Evolutionary conservation across 345 rosid species (phyloP), one percentile per base, ranked within the genome.

Genomic region (Erodium maritimum): DNA sequence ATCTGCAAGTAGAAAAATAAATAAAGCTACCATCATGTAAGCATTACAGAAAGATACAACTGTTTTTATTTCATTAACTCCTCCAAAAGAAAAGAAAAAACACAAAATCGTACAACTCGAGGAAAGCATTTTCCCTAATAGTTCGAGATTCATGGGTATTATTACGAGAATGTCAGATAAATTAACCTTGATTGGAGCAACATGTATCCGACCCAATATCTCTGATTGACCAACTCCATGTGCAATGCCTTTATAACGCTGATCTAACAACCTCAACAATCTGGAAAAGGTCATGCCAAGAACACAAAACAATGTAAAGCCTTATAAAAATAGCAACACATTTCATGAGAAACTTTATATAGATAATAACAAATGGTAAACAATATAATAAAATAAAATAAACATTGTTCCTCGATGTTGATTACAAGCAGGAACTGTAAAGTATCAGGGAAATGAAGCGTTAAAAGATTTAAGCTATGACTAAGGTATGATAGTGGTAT

Each of bases 151-250:
- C 17, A 42, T 42, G 14, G 16, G 12, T 42, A 12, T 42, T 13
- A 3, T 42, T 42, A 42, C 12, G 48, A 42, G 48, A 42, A 9
- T 42, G 48, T 16, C 14, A 10, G 12, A 42, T 16, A n/a, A 56
- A 50, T 21, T 16, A 68, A 87, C 99, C 95, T 93, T 93, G 70
- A 93, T 89, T 56, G 97, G 83, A 68, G 97, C 99, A 5, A 93
- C 99, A 60, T 93, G 99, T 73, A 93, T 89, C 21, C 97, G 84
- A 53, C 97, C 97, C 68, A 93, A 60, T 73, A 93, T 93, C 90
- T 93, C 97, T 19, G 99, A 82, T 50, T 93, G 99, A 66, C 97
- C 99, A 64, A 93, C 99, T 59, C 99, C 99, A 77, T 79, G 99
- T 75, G 97, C 99, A 71, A 87, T 80, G 69, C 99, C 97, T 76